These are phyloP conservation scores for Penicillium soppii DNA, from an alignment of 495 filamentous ascomycete species.

Conservation along the genomic window DNA sequence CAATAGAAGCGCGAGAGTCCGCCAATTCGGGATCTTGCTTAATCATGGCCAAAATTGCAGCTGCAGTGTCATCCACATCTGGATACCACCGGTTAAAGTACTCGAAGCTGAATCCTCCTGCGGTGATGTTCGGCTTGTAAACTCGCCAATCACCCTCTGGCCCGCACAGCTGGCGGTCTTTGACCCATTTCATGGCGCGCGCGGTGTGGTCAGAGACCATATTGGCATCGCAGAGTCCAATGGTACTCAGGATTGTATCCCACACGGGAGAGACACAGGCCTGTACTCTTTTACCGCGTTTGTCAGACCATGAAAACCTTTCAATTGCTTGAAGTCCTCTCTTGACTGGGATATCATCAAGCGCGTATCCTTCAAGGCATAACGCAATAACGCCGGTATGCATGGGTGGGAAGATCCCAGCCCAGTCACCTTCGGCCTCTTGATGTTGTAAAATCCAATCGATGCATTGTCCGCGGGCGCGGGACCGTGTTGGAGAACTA, in stretches of 20 bases:
- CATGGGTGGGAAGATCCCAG: constrained; percentile 32
- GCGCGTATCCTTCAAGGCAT: constrained; percentile 27
- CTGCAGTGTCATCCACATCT: constrained; percentile 46
- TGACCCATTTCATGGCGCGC: constrained; percentile 23
- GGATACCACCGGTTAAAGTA: constrained; percentile 36
- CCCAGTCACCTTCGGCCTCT: constrained; percentile 29
- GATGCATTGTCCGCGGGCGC: constrained; percentile 16
- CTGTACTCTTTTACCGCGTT: constrained; percentile 23
- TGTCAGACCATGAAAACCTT: constrained; percentile 24
- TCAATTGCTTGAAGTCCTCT: constrained; percentile 26
- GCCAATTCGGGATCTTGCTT: constrained; percentile 20
- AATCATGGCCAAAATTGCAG: constrained; percentile 29
- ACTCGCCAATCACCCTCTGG: constrained; percentile 33
- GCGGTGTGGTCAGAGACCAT: background rate
- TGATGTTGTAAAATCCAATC: constrained; percentile 34
- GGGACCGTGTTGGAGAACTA: constrained; percentile 2
- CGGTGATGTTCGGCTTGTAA: constrained; percentile 15
- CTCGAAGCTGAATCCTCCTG: constrained; percentile 37
- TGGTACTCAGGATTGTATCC: constrained; percentile 38
- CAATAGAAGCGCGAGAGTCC: constrained; percentile 2
- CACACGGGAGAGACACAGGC: constrained; percentile 29
- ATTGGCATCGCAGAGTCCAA: constrained; percentile 24
- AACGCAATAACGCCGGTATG: constrained; percentile 25
- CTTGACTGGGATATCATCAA: constrained; percentile 10
- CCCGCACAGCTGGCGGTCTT: constrained; percentile 22